Percentiles rank a stretch among this genome's conserved stretches.
Evolutionary conservation across 106 monocot genomes (phyloP).

Genomic region (Triglochin maritima): DNA sequence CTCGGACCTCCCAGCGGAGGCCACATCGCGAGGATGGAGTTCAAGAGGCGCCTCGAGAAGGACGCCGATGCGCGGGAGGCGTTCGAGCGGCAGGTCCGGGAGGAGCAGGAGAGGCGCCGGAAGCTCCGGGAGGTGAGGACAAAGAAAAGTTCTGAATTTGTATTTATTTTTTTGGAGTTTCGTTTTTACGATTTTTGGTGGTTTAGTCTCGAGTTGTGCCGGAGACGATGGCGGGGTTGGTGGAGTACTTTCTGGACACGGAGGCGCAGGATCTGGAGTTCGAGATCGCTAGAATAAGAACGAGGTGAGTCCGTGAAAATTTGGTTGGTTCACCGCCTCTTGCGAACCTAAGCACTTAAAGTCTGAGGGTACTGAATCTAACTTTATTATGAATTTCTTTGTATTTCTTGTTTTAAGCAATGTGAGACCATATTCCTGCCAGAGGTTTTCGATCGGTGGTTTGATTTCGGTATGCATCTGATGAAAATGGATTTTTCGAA

Average conservation of each 20-base stretch:
- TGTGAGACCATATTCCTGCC: too few relatives aligned
- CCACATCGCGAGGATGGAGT: constrained; percentile 66
- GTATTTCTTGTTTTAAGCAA: not conserved
- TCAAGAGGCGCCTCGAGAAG: constrained; percentile 57
- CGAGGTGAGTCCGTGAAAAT: not conserved
- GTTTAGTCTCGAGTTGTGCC: constrained; percentile 56
- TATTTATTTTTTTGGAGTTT: not conserved
- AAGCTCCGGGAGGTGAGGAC: constrained; percentile 31
- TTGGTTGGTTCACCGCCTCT: not conserved
- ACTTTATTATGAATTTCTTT: not conserved
- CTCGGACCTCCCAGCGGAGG: constrained; percentile 65
- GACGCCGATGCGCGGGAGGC: constrained; percentile 57
- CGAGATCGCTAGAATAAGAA: constrained; percentile 47
- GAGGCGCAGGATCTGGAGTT: constrained; percentile 85
- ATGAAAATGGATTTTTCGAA: too few relatives aligned
- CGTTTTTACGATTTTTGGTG: not conserved
- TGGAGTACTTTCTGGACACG: constrained; percentile 85
- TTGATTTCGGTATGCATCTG: too few relatives aligned
- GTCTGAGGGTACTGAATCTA: not conserved
- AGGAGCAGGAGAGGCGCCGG: constrained; percentile 64
- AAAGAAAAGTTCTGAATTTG: not conserved
- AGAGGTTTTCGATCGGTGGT: too few relatives aligned
- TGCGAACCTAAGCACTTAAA: not conserved
- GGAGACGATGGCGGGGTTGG: constrained; percentile 51
- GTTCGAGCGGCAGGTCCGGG: constrained; percentile 50